Percentiles rank a stretch among this genome's conserved stretches.
phyloP scores from a whole-genome alignment of 2,329 filamentous ascomycete genomes.

The Zarea fungicola region DNA sequence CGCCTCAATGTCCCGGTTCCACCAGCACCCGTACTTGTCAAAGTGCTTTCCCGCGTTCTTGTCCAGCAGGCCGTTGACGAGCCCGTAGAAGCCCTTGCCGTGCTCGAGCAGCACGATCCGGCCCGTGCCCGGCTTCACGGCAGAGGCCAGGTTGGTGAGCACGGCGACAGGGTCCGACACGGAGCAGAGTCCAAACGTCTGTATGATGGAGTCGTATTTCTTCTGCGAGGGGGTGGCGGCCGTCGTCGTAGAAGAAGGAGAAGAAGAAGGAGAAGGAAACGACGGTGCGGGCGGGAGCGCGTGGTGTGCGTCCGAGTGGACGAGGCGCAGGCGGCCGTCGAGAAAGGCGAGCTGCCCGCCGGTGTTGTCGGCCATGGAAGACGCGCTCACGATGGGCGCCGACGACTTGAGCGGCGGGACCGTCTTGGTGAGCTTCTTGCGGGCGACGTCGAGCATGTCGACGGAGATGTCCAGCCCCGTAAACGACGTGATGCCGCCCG shows the following conservation, averaged over 20 bases:
- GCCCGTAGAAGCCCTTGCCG: conserved; percentile 49
- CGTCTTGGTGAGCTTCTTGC: conserved; percentile 43
- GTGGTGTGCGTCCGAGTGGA: conserved; percentile 43
- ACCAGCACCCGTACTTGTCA: conserved; percentile 60
- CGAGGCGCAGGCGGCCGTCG: conserved; percentile 39
- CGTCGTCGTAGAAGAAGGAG: too few species aligned
- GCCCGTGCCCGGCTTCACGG: conserved; percentile 49
- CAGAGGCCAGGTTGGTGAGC: conserved; percentile 47
- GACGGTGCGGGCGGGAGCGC: conserved; percentile 35
- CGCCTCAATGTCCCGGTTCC: conserved; percentile 58
- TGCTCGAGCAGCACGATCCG: conserved; percentile 59
- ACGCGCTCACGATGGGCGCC: conserved; percentile 27
- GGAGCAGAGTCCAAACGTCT: conserved; percentile 61
- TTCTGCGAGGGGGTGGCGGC: background rate
- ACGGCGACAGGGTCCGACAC: conserved; percentile 52
- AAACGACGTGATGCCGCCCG: conserved; percentile 43
- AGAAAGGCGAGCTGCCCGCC: conserved; percentile 36
- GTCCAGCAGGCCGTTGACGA: conserved; percentile 54
- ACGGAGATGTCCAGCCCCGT: conserved; percentile 58
- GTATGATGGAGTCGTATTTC: conserved; percentile 56
- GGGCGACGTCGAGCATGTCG: conserved; percentile 55
- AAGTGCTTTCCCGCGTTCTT: conserved; percentile 51
- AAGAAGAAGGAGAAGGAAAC: too few species aligned
- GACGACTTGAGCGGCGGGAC: conserved; percentile 34
- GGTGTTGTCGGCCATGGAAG: conserved; percentile 28